Evolutionary conservation across 352 stramenopile genomes (phyloP), one percentile per base, ranked within the genome.

Genomic region (Phytopythium ostracodes): DNA sequence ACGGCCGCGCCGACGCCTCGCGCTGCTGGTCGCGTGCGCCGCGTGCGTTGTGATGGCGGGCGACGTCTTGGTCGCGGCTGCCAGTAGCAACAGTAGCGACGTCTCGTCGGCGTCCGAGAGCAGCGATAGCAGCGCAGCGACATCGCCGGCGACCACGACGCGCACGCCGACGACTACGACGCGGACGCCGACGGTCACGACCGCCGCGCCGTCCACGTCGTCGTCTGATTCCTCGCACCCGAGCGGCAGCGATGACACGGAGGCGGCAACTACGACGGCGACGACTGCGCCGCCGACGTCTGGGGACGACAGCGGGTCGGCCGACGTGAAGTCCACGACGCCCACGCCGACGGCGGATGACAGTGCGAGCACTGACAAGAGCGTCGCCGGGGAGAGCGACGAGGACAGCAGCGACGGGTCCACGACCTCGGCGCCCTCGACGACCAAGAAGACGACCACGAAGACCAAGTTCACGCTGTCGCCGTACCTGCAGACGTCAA

Each of bases 381-480:
- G 51, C 33, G 51, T 57, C 31, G 51, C 27, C 9, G 31, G 31
- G 7, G 51, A 57, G 51, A 57, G 51, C 51, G 51, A 57, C 33
- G n/a, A 17, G 6, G 51, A 57, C 51, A 57, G 51, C 51, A n/a
- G 61, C 35, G n/a, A 70, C 25, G 65, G 43, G 31, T 55, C 61
- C 5, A 11, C 35, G 40, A 59, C 65, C 24, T 59, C 56, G 29
- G 60, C 29, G 27, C 33, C 57, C 14, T 54, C 66, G 12, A 59
- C 59, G 5, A 65, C 60, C 3, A 71, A 52, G 36, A 77, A 74
- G 38, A 67, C 71, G 49, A 59, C 38, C 35, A 49, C 40, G 36
- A 59, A 51, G 54, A 49, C 40, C 54, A 59, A 51, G 54, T 77
- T 77, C 27, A 77, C 70, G 43, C 71, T 67, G 54, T 77, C 70